phyloP scores from a whole-genome alignment of 2,329 filamentous ascomycete genomes.

The Arthrobotrys sphaeroides region DNA sequence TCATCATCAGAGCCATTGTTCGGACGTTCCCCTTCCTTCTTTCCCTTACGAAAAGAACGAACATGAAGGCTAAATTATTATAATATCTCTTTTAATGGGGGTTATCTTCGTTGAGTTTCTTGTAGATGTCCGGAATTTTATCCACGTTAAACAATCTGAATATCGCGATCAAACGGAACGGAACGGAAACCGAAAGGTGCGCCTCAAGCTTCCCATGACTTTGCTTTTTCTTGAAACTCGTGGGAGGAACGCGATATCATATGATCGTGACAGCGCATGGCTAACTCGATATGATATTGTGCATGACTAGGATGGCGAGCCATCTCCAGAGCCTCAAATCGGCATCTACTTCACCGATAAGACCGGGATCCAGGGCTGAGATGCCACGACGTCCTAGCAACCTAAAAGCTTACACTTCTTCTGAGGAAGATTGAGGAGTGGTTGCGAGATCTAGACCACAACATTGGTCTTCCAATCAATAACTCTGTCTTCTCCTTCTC shows the following conservation, averaged over 20 bases:
- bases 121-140: constrained; percentile 53
- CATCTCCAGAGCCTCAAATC: constrained; percentile 47
- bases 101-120: constrained; percentile 23
- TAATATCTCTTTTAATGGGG: constrained; percentile 33
- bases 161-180: constrained; percentile 49
- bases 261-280: constrained; percentile 1
- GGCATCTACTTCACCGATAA: constrained; percentile 25
- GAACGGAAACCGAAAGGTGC: constrained; percentile 53
- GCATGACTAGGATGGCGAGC: constrained; percentile 36
- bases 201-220: constrained; percentile 5
- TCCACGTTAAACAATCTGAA: constrained; percentile 47
- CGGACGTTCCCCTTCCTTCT: constrained; percentile 2
- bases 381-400: not conserved
- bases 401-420: not conserved
- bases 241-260: constrained; percentile 4
- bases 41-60: constrained; percentile 18
- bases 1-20: constrained; percentile 49
- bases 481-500: not conserved
- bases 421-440: not conserved
- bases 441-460: not conserved
- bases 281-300: not conserved
- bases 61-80: constrained; percentile 49
- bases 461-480: not conserved
- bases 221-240: not conserved
- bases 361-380: not conserved